phyloP scores from a whole-genome alignment of 2,329 filamentous ascomycete species.

The Bertia moriformis region DNA sequence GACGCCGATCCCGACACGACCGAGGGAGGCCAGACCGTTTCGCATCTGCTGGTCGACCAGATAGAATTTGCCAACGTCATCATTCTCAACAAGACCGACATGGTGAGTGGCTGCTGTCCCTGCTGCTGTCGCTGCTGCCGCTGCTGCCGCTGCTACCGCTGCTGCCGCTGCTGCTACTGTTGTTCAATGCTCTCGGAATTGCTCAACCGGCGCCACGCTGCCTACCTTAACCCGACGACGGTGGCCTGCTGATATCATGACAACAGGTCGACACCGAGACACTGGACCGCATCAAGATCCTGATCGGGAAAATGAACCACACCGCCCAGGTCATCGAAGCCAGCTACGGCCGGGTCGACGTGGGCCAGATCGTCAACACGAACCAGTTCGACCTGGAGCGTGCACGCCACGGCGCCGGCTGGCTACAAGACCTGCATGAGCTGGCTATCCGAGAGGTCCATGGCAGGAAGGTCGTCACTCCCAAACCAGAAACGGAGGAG shows the following conservation, averaged over 20 bases:
- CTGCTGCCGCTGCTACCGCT: too few relatives aligned
- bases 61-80: slow-evolving; percentile 67
- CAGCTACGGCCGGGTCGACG: slow-evolving; percentile 41
- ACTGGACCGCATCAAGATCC: slow-evolving; percentile 28
- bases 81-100: slow-evolving; percentile 56
- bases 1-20: slow-evolving; percentile 40
- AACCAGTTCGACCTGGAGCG: slow-evolving; percentile 48
- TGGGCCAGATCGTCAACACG: slow-evolving; percentile 50
- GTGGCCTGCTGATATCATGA: too few relatives aligned
- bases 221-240: too few relatives aligned
- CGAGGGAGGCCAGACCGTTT: slow-evolving; percentile 61
- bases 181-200: too few relatives aligned
- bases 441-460: slow-evolving; percentile 35
- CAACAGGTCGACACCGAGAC: slow-evolving; percentile 25
- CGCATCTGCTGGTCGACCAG: slow-evolving; percentile 63
- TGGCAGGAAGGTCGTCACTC: slow-evolving; percentile 39
- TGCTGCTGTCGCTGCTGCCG: too few relatives aligned
- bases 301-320: slow-evolving; percentile 50
- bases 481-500: slow-evolving; percentile 59
- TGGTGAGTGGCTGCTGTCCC: too few relatives aligned
- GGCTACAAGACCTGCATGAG: slow-evolving; percentile 55
- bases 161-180: too few relatives aligned
- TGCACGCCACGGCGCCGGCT: slow-evolving; percentile 50
- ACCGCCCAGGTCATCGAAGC: slow-evolving; percentile 49
- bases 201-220: too few relatives aligned